Base-by-base conservation (phyloP, 306 rosid species). In the Acacia acuminata region DNA sequence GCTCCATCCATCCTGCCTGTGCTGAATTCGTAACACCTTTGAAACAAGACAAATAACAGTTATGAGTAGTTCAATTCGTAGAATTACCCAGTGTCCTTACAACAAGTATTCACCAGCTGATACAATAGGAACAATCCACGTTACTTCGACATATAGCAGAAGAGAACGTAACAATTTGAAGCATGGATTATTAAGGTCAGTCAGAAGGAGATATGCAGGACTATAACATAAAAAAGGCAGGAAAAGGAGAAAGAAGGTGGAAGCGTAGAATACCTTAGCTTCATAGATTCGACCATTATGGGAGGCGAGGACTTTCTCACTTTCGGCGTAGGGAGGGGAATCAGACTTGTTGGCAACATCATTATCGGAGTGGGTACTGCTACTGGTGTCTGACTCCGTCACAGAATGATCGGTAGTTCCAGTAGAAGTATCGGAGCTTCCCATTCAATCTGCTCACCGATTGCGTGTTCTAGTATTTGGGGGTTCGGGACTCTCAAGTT, bases 301-400 rank as follows among this genome's bases (percentile, higher is more conserved):
- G 38, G 17, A 85, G 43, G 91, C 97, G 25, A 95, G 85, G 77
- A 88, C 93, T 88, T 81, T 91, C 51, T 92, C 96, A 38, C 87
- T 93, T 40, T 45, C 89, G 3, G 75, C 68, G 64, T 56, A 93
- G 42, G 96, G 92, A 79, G 86, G 45, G 10, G 92, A 88, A 68
- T 81, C n/a, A 34, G 56, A 82, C 6, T 71, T 79, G 63, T 70
- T 25, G 65, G 69, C 81, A 38, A 36, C 66, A 22, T 78, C 77
- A 51, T 51, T 81, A 42, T 85, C 89, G 7, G 90, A 80, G n/a
- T 88, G 78, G 82, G 84, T 82, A 76, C 83, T 85, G 77, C 60
- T 80, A 15, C 30, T 81, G 63, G 73, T 77, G 4, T 58, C 47
- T 22, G 77, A 30, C 68, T 82, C 80, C 22, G 85, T 50, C 53